These are phyloP conservation scores for Physcomitrium patens DNA, from an alignment of 225 moss, liverwort and hornwort genomes.

Conservation along the genomic window DNA sequence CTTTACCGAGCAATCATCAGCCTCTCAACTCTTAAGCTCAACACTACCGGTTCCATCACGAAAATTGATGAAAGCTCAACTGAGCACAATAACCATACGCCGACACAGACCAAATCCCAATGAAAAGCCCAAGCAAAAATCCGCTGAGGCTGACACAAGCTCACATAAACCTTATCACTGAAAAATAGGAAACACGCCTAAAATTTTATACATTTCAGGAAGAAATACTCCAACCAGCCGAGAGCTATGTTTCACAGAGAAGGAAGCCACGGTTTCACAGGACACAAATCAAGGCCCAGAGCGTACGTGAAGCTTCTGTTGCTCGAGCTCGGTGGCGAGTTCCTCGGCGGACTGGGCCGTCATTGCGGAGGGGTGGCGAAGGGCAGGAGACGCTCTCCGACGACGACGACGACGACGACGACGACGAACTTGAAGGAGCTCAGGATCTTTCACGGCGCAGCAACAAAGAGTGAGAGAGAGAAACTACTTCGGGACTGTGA, in stretches of 20 bases:
- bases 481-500: accelerated
- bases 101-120: constrained; percentile 8
- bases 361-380: constrained; percentile 11
- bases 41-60: neutral
- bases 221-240: too few species aligned
- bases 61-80: neutral
- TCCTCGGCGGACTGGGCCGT: constrained; percentile 31
- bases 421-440: neutral
- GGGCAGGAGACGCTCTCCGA: neutral
- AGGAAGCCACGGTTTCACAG: too few species aligned
- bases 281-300: neutral
- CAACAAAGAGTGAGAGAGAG: neutral
- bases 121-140: neutral
- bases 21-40: neutral
- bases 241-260: too few species aligned
- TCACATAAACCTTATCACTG: neutral
- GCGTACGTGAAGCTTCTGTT: constrained; percentile 36
- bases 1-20: neutral
- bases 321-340: constrained; percentile 34
- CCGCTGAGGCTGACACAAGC: neutral
- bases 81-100: neutral
- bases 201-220: too few species aligned
- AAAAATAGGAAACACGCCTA: too few species aligned
- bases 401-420: neutral
- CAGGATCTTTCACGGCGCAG: neutral